phyloP scores from a whole-genome alignment of 2,329 filamentous ascomycete genomes.

The Blastomyces parvus region DNA sequence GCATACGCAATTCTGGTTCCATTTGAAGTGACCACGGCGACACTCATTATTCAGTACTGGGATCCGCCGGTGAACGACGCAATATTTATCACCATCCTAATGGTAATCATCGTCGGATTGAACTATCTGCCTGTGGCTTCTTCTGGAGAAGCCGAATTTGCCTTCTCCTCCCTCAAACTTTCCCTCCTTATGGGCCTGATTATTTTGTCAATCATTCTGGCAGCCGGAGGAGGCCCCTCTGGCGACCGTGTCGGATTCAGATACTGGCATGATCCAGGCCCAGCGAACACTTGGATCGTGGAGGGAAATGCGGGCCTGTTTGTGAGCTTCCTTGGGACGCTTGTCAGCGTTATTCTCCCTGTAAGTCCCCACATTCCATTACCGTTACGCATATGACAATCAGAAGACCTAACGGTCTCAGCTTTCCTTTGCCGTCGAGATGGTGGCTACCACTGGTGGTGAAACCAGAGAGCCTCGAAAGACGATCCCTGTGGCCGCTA shows the following conservation, averaged over 20 bases:
- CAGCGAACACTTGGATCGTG: slow-evolving; percentile 31
- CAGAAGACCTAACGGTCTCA: slow-evolving; percentile 37
- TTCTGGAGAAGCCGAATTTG: slow-evolving; percentile 30
- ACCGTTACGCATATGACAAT: neutral
- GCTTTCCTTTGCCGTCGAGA: slow-evolving; percentile 44
- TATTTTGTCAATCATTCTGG: slow-evolving; percentile 43
- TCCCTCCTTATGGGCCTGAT: slow-evolving; percentile 43
- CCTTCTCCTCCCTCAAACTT: slow-evolving; percentile 43
- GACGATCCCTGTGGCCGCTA: slow-evolving; percentile 35
- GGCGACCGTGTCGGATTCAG: slow-evolving; percentile 39
- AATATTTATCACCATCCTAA: slow-evolving; percentile 21
- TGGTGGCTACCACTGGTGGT: slow-evolving; percentile 41
- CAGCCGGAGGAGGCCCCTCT: slow-evolving; percentile 39
- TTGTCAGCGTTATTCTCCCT: neutral
- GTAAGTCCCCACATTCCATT: neutral
- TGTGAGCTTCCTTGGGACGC: slow-evolving; percentile 42
- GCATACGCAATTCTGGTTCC: slow-evolving; percentile 43
- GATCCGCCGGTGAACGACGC: slow-evolving; percentile 16
- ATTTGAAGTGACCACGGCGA: slow-evolving; percentile 40
- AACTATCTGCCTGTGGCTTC: slow-evolving; percentile 18
- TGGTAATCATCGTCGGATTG: slow-evolving; percentile 16
- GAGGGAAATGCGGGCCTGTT: slow-evolving; percentile 38
- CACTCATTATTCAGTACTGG: slow-evolving; percentile 40
- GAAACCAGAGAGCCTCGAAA: slow-evolving; percentile 39
- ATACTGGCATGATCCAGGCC: slow-evolving; percentile 43